Conservation (phyloP, 2,329 filamentous ascomycete species). For the Alternaria ethzedia region DNA sequence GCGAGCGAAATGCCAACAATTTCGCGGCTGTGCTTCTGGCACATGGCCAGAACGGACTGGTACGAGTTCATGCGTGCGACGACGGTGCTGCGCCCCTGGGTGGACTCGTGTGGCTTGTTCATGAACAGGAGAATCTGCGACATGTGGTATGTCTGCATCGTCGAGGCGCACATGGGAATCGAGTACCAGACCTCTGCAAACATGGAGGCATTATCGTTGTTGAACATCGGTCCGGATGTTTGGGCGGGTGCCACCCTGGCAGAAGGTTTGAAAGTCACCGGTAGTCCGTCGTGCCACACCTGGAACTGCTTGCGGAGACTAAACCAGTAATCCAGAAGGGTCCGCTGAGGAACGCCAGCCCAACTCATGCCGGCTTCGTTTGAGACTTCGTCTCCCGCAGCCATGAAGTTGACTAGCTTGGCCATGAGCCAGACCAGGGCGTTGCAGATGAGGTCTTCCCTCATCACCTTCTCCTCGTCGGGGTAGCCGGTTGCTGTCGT, state of each 20-base stretch:
- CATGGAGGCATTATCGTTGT: conserved; percentile 45
- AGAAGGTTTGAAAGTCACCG: conserved; percentile 65
- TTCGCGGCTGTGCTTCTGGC: conserved; percentile 64
- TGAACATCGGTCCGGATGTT: conserved; percentile 27
- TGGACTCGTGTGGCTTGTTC: conserved; percentile 65
- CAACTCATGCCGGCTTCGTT: conserved; percentile 46
- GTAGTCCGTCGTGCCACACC: conserved; percentile 65
- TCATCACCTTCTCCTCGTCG: conserved; percentile 58
- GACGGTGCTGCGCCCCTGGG: conserved; percentile 59
- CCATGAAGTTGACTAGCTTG: conserved; percentile 71
- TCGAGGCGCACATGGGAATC: conserved; percentile 67
- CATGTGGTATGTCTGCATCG: conserved; percentile 71
- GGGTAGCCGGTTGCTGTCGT: conserved; percentile 48
- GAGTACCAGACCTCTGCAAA: conserved; percentile 68
- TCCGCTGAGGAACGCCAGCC: conserved; percentile 58
- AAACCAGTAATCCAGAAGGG: conserved; percentile 60
- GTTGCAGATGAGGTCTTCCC: conserved; percentile 69
- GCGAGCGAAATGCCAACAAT: conserved; percentile 67
- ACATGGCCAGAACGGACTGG: conserved; percentile 62
- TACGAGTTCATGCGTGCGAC: conserved; percentile 63
- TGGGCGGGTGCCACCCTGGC: conserved; percentile 54
- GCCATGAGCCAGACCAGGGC: conserved; percentile 70
- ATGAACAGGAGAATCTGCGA: conserved; percentile 66
- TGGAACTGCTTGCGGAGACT: conserved; percentile 63
- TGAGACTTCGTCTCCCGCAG: conserved; percentile 60